Conservation (phyloP, 306 rosid species). For the Dalbergia cultrata region DNA sequence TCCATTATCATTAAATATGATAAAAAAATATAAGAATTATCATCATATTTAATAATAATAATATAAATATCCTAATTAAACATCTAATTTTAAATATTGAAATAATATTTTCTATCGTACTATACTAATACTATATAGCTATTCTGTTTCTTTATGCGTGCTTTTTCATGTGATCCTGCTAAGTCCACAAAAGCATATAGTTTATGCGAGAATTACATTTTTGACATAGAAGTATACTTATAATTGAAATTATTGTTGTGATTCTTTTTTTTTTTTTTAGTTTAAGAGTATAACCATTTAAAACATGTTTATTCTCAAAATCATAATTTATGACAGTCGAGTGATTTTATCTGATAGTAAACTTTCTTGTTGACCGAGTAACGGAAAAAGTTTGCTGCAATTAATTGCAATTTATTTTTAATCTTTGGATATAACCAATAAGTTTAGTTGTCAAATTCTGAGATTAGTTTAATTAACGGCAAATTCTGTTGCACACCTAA, state of each 20-base stretch:
- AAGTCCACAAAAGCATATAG: neutral
- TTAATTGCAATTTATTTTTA: too few species aligned
- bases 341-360: neutral
- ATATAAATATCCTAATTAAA: too few species aligned
- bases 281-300: neutral
- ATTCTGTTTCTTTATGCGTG: neutral
- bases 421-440: neutral
- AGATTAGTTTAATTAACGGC: neutral
- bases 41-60: too few species aligned
- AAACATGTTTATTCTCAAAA: neutral
- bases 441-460: neutral
- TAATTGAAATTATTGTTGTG: neutral
- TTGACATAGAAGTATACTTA: neutral
- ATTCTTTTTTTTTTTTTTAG: neutral
- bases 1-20: too few species aligned
- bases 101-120: too few species aligned
- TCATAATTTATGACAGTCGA: neutral
- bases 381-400: neutral
- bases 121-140: too few species aligned
- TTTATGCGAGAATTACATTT: neutral
- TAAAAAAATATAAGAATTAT: too few species aligned
- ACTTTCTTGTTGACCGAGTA: too few species aligned
- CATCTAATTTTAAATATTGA: too few species aligned
- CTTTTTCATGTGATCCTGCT: neutral
- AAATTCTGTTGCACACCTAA: too few species aligned